A percentile compares a stretch with the other conserved stretches of the same genome.
These are phyloP conservation scores for Aspergillus quadrilineatus DNA, from an alignment of 2,329 filamentous ascomycete species.

Conservation along the genomic window DNA sequence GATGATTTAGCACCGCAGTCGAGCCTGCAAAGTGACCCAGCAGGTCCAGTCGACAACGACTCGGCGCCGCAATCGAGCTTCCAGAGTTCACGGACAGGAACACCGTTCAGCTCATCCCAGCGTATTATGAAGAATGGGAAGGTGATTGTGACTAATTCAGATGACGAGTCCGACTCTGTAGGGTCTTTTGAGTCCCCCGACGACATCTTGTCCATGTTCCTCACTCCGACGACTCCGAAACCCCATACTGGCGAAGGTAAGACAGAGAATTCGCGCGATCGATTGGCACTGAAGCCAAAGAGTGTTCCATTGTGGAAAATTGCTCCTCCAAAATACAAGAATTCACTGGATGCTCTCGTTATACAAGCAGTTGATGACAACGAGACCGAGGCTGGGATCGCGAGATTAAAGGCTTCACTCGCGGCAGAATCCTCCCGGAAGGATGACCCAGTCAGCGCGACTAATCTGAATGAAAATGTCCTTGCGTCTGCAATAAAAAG, in stretches of 20 bases:
- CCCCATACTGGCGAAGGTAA: conserved; percentile 14
- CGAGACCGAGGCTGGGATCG: conserved; percentile 55
- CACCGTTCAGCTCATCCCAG: conserved; percentile 41
- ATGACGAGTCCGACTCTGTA: conserved; percentile 64
- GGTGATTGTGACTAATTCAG: conserved; percentile 63
- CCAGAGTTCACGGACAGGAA: conserved; percentile 20
- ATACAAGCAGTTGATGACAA: conserved; percentile 60
- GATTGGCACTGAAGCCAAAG: conserved; percentile 20
- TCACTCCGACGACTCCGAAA: conserved; percentile 14
- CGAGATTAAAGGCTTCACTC: conserved; percentile 35
- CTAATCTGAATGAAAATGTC: conserved; percentile 38
- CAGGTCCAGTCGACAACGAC: conserved; percentile 13
- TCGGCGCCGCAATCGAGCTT: conserved; percentile 18
- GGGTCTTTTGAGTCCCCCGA: conserved; percentile 56
- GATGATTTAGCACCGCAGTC: conserved; percentile 11
- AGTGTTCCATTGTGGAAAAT: conserved; percentile 10
- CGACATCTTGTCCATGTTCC: conserved; percentile 44
- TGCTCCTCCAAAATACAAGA: conserved; percentile 55
- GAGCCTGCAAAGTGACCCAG: conserved; percentile 22
- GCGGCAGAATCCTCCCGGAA: background rate
- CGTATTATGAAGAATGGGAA: conserved; percentile 58
- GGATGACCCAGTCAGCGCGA: conserved; percentile 3
- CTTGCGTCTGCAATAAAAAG: conserved; percentile 46
- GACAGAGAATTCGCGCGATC: conserved; percentile 13
- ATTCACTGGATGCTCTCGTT: conserved; percentile 63